phyloP scores from a whole-genome alignment of 306 rosid genomes.

The Cucurbita ficifolia region DNA sequence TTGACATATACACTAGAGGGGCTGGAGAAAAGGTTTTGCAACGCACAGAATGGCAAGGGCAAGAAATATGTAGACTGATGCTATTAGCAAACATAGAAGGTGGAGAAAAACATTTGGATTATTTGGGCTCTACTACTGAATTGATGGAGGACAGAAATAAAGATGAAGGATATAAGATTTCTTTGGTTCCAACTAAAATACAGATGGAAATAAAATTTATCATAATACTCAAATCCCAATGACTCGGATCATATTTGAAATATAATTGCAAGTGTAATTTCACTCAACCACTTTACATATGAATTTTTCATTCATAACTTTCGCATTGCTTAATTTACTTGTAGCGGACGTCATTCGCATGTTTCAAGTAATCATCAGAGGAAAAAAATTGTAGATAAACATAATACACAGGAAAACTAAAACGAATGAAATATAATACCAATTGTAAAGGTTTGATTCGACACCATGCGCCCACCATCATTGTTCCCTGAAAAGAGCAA shows the following conservation, averaged over 20 bases:
- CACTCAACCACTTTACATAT: neutral
- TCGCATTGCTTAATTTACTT: neutral
- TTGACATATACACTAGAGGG: too few species aligned
- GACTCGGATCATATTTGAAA: neutral
- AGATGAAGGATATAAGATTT: neutral
- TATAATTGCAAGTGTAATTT: neutral
- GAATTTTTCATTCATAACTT: neutral
- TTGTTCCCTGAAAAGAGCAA: slow-evolving; percentile 59
- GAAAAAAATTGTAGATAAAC: neutral
- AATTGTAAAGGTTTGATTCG: slow-evolving; percentile 88
- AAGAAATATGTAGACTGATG: too few species aligned
- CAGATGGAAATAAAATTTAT: neutral
- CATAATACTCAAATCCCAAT: neutral
- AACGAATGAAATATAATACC: slow-evolving; percentile 33
- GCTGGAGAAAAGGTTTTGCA: too few species aligned
- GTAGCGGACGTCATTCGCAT: neutral
- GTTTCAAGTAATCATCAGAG: neutral
- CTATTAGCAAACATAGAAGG: neutral
- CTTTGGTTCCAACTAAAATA: neutral
- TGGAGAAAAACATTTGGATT: neutral
- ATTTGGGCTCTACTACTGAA: neutral
- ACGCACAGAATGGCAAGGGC: too few species aligned
- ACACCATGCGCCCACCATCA: slow-evolving; percentile 58
- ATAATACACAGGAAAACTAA: neutral
- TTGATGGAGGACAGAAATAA: neutral